phyloP scores from a whole-genome alignment of 768 basidiomycete genomes.

The Pisolithus marmoratus region DNA sequence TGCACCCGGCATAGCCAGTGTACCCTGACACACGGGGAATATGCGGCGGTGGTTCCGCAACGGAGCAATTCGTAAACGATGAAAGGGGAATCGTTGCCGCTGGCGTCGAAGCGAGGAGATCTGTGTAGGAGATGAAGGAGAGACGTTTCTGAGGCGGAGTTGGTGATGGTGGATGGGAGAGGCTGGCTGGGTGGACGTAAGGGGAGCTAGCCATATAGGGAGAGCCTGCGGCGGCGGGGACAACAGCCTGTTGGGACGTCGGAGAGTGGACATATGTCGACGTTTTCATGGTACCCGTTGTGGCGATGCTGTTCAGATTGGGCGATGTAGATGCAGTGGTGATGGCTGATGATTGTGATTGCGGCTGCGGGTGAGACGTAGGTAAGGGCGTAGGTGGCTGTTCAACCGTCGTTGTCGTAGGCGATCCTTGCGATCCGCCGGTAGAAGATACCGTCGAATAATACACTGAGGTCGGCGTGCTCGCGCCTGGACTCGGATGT shows the following conservation, averaged over 20 bases:
- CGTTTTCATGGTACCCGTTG: slow-evolving; percentile 10
- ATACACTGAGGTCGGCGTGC: slow-evolving; percentile 47
- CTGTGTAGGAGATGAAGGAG: slow-evolving; percentile 86
- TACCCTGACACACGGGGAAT: slow-evolving; percentile 55
- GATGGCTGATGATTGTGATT: slow-evolving; percentile 8
- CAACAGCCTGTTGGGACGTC: neutral
- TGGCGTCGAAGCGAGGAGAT: slow-evolving; percentile 76
- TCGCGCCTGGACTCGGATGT: slow-evolving; percentile 24
- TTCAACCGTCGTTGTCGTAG: slow-evolving; percentile 31
- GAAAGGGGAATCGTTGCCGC: slow-evolving; percentile 65
- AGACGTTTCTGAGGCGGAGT: slow-evolving; percentile 58
- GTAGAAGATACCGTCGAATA: slow-evolving; percentile 36
- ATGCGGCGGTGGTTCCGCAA: slow-evolving; percentile 66
- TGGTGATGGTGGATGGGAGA: slow-evolving; percentile 41
- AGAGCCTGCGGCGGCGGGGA: neutral
- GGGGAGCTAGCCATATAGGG: slow-evolving; percentile 16
- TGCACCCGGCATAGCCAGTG: slow-evolving; percentile 13
- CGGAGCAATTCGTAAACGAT: slow-evolving; percentile 60
- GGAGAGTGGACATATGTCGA: slow-evolving; percentile 12
- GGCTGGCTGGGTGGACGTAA: slow-evolving; percentile 15
- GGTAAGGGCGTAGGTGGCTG: slow-evolving; percentile 23
- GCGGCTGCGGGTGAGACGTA: slow-evolving; percentile 10
- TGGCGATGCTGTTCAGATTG: slow-evolving; percentile 7
- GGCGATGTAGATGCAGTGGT: slow-evolving; percentile 14
- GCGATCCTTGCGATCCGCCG: slow-evolving; percentile 36